Conservation (phyloP, 805 yeast genomes). For the Lachancea mirantina region DNA sequence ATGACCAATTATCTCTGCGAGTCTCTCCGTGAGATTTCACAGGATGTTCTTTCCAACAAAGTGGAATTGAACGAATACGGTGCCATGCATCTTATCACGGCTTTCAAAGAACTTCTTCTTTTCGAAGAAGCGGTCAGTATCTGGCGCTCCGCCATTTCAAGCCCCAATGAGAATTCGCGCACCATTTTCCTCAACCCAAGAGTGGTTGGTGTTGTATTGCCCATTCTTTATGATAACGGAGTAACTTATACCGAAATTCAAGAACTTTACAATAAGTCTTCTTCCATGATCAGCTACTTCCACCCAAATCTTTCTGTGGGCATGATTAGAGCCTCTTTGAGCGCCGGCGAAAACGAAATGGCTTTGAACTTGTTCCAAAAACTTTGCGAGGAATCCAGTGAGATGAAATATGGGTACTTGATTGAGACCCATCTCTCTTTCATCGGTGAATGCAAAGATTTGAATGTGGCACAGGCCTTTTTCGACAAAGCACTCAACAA, state of each 20-base stretch:
- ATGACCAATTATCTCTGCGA: slow-evolving; percentile 44
- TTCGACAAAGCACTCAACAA: slow-evolving; percentile 64
- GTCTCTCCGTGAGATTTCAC: slow-evolving; percentile 46
- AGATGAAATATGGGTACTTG: slow-evolving; percentile 43
- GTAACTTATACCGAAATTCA: slow-evolving; percentile 57
- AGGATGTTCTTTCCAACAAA: slow-evolving; percentile 40
- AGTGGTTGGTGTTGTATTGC: slow-evolving; percentile 62
- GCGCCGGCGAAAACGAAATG: slow-evolving; percentile 54
- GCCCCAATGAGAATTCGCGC: slow-evolving; percentile 19
- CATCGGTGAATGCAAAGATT: slow-evolving; percentile 70
- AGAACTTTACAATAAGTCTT: slow-evolving; percentile 44
- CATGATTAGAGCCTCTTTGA: slow-evolving; percentile 65
- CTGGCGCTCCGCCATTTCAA: slow-evolving; percentile 49
- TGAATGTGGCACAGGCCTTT: slow-evolving; percentile 62
- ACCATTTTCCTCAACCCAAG: slow-evolving; percentile 51
- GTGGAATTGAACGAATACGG: slow-evolving; percentile 45
- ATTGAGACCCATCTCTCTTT: slow-evolving; percentile 71
- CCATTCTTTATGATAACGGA: slow-evolving; percentile 55
- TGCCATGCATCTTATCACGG: slow-evolving; percentile 49
- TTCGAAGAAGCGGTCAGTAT: slow-evolving; percentile 57
- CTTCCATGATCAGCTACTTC: slow-evolving; percentile 27
- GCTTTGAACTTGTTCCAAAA: slow-evolving; percentile 60
- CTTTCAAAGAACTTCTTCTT: slow-evolving; percentile 53
- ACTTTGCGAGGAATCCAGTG: slow-evolving; percentile 47
- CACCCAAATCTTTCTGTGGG: slow-evolving; percentile 53